Percentiles rank a stretch among this genome's conserved stretches.
These are phyloP conservation scores for Penicillium brevicompactum DNA, from an alignment of 2,329 filamentous ascomycete species.

Conservation along the genomic window DNA sequence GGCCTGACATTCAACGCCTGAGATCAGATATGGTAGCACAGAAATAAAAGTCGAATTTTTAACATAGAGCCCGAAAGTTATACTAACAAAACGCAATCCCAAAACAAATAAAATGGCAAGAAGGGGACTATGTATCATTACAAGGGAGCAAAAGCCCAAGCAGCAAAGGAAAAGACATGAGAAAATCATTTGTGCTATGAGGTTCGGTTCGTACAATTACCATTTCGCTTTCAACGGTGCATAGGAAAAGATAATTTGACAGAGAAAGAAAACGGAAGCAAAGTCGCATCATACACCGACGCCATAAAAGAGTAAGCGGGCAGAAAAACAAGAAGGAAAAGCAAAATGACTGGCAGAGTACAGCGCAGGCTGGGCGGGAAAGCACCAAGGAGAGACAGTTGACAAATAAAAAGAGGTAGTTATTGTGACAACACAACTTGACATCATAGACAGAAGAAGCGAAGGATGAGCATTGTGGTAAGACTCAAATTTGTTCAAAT, in stretches of 20 bases:
- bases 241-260: conserved; percentile 8
- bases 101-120: conserved; percentile 7
- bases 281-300: conserved; percentile 23
- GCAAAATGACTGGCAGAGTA: conserved; percentile 8
- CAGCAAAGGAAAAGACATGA: conserved; percentile 1
- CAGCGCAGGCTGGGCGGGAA: conserved; percentile 7
- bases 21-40: too few relatives aligned
- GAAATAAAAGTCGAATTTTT: neutral
- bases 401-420: conserved; percentile 21
- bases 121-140: conserved; percentile 20
- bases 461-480: conserved; percentile 16
- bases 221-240: conserved; percentile 8
- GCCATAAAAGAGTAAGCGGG: conserved; percentile 10
- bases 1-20: too few relatives aligned
- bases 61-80: conserved; percentile 10
- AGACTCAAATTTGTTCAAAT: conserved; percentile 6
- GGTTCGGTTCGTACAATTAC: conserved; percentile 24
- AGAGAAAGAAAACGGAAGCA: conserved; percentile 12
- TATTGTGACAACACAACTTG: conserved; percentile 29
- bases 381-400: conserved; percentile 4
- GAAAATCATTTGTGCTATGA: conserved; percentile 25
- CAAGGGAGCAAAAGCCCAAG: conserved; percentile 21
- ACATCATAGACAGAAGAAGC: conserved; percentile 29
- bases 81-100: neutral
- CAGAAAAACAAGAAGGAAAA: conserved; percentile 5